Evolutionary conservation across 2,329 filamentous ascomycete species (phyloP).

Genomic region (Myriosclerotinia curreyana): DNA sequence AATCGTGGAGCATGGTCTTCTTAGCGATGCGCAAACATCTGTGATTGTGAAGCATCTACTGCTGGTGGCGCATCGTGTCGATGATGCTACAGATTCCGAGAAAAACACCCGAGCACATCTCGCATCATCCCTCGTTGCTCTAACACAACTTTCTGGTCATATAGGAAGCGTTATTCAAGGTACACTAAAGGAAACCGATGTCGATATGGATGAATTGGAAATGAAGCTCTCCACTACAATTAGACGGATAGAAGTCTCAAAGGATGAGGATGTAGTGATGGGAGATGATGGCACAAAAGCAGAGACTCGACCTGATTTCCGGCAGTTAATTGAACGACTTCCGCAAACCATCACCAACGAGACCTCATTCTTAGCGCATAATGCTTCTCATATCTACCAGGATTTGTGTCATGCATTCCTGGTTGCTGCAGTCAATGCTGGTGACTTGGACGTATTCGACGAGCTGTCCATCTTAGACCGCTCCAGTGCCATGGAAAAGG

Average conservation of each 20-base stretch:
- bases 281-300: slow-evolving; percentile 40
- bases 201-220: slow-evolving; percentile 73
- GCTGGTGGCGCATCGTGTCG: slow-evolving; percentile 56
- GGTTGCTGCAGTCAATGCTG: slow-evolving; percentile 48
- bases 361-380: slow-evolving; percentile 52
- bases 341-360: slow-evolving; percentile 41
- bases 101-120: slow-evolving; percentile 60
- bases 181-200: slow-evolving; percentile 63
- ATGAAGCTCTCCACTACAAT: slow-evolving; percentile 70
- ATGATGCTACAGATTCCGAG: slow-evolving; percentile 52
- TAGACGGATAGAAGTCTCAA: slow-evolving; percentile 53
- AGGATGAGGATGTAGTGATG: slow-evolving; percentile 53
- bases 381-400: slow-evolving; percentile 52
- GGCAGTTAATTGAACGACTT: slow-evolving; percentile 32
- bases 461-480: slow-evolving; percentile 53
- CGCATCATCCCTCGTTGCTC: slow-evolving; percentile 62
- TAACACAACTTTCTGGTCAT: slow-evolving; percentile 58
- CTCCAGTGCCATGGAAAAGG: slow-evolving; percentile 53
- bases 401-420: slow-evolving; percentile 60
- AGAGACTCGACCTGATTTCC: slow-evolving; percentile 37
- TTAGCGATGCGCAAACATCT: slow-evolving; percentile 61
- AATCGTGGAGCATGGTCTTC: slow-evolving; percentile 56
- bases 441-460: slow-evolving; percentile 43
- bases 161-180: slow-evolving; percentile 62
- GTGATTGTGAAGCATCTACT: slow-evolving; percentile 65